Percentiles rank a stretch among this genome's conserved stretches.
phyloP scores from a whole-genome alignment of 176 grass and related monocot species.

The Bothriochloa decipiens region DNA sequence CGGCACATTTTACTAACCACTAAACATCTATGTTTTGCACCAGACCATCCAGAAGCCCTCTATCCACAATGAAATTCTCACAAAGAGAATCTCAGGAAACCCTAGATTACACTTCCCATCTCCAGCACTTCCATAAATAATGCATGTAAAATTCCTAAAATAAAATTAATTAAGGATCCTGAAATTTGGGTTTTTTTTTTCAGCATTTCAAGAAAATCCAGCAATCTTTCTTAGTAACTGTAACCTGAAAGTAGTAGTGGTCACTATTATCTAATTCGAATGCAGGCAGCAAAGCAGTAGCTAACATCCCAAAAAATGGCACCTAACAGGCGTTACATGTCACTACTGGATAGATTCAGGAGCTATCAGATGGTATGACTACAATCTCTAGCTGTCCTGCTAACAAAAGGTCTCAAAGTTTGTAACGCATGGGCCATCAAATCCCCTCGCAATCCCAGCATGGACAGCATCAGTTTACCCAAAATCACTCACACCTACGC shows the following conservation, averaged over 20 bases:
- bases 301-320: neutral
- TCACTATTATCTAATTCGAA: conserved; percentile 2
- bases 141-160: neutral
- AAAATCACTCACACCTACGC: neutral
- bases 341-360: neutral
- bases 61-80: neutral
- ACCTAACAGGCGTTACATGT: neutral
- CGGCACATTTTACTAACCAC: neutral
- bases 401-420: conserved; percentile 11
- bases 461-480: neutral
- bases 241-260: neutral
- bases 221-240: conserved; percentile 17
- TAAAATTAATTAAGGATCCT: neutral
- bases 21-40: neutral
- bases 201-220: neutral
- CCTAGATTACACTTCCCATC: neutral
- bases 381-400: neutral
- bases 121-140: neutral
- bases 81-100: neutral
- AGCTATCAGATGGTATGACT: neutral
- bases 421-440: conserved; percentile 15
- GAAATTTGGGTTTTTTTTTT: neutral
- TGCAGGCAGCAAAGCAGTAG: neutral
- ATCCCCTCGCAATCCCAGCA: conserved; percentile 23
- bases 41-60: neutral